Evolutionary conservation across 192 early-diverging fungal species (phyloP), one percentile per base, ranked within the genome.

Genomic region (Linnemannia zychae): DNA sequence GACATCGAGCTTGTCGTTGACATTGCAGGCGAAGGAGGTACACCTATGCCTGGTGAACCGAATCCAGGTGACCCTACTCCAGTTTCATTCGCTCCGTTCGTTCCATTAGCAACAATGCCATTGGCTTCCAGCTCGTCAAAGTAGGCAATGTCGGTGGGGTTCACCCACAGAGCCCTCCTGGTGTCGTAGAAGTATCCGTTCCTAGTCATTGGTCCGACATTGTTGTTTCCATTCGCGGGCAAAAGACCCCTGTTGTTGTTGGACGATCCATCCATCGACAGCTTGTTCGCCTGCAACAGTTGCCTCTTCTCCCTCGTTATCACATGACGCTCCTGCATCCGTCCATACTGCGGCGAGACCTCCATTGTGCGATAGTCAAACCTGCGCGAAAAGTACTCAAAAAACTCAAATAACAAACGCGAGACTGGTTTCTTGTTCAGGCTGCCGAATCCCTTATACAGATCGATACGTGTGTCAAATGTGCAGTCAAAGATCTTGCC

Each of bases 311-410:
- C 57, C 18, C 47, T 63, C 3, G 12, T 34, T 4, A 77, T 34
- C n/a, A 53, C 48, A 28, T 67, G 60, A 12, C 81, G 60, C 17
- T 77, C 76, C 50, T 78, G 81, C 31, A 74, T 36, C 18, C 49
- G 22, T 33, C 82, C 82, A 3, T 36, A n/a, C 38, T 33, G 24
- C 0, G 77, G 4, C 0, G 57, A 67, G 34, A 84, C 82, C 68
- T 84, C 82, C 82, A 84, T 84, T 12, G 73, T 75, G 31, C 77
- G 48, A 60, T 84, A 84, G 57, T 84, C 82, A 66, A 84, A 84
- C 28, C 66, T 47, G 15, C 82, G 46, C 3, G 77, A 24, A 71
- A 50, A 84, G 47, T 52, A 84, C 48, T 84, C 71, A 57, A 84
- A 84, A 24, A 84, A 84, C 47, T 84, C 82, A 37, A 79, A 78